Conservation (phyloP, 768 basidiomycete species). For the Tylopilus plumbeoviolaceoides region DNA sequence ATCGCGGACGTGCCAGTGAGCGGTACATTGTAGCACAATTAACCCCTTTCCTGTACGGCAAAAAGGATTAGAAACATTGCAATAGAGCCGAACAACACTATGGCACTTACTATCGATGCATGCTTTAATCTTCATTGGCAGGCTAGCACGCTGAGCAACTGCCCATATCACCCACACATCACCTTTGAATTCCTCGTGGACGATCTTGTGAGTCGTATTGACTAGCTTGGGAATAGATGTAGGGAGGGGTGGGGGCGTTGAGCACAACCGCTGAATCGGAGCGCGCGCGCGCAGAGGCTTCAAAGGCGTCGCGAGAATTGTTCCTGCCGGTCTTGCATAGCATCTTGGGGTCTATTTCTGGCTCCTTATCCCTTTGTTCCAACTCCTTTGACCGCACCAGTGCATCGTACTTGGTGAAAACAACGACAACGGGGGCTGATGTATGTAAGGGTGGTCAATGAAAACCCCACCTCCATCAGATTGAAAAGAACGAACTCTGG, state of each 20-base stretch:
- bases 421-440: too few species aligned
- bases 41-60: not conserved
- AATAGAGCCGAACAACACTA: not conserved
- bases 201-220: not conserved
- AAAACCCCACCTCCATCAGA: not conserved
- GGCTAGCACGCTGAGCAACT: too few species aligned
- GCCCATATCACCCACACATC: too few species aligned
- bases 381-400: too few species aligned
- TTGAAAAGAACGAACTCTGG: not conserved
- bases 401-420: too few species aligned
- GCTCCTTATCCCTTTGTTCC: not conserved
- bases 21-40: not conserved
- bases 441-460: too few species aligned
- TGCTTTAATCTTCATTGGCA: constrained; percentile 3
- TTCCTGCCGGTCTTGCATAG: not conserved
- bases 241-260: not conserved
- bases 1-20: too few species aligned
- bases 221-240: not conserved
- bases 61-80: not conserved
- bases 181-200: too few species aligned
- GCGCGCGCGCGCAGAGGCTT: not conserved
- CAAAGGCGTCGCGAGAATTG: not conserved
- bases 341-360: not conserved
- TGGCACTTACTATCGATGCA: constrained; percentile 3
- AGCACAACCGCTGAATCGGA: not conserved